Evolutionary conservation across 177 flowering plant species (phyloP).

Genomic region (Vitis hybrid): DNA sequence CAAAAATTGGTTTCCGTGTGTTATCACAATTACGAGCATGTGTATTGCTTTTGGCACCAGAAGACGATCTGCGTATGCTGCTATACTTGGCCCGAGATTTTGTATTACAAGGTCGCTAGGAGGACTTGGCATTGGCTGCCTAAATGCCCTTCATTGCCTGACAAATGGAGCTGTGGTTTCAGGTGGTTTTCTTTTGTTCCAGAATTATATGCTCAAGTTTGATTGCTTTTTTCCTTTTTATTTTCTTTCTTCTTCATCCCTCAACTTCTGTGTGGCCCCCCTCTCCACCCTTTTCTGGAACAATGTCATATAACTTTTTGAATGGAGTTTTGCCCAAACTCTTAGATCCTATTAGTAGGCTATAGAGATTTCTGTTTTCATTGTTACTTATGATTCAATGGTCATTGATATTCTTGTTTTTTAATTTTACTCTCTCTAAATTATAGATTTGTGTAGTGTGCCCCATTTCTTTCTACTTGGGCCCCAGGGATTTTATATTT

Average conservation of each 20-base stretch:
- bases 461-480: no score
- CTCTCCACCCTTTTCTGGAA: no score
- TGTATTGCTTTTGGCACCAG: slow-evolving; percentile 70
- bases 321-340: no score
- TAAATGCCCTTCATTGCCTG: slow-evolving; percentile 69
- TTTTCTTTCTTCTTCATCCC: background rate
- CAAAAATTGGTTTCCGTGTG: slow-evolving; percentile 66
- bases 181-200: slow-evolving; percentile 84
- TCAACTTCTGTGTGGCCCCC: no score
- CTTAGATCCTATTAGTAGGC: no score
- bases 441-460: no score
- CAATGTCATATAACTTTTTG: background rate
- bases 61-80: slow-evolving; percentile 74
- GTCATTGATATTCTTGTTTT: no score
- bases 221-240: slow-evolving; percentile 14
- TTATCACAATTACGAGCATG: slow-evolving; percentile 77
- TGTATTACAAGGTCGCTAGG: slow-evolving; percentile 60
- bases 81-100: slow-evolving; percentile 81
- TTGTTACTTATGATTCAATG: background rate
- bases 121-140: slow-evolving; percentile 89
- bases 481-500: no score
- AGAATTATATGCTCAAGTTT: slow-evolving; percentile 47
- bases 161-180: slow-evolving; percentile 84
- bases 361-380: background rate
- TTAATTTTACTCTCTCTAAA: no score